Conservation (phyloP, 2,329 filamentous ascomycete species). For the Clarireedia paspali region DNA sequence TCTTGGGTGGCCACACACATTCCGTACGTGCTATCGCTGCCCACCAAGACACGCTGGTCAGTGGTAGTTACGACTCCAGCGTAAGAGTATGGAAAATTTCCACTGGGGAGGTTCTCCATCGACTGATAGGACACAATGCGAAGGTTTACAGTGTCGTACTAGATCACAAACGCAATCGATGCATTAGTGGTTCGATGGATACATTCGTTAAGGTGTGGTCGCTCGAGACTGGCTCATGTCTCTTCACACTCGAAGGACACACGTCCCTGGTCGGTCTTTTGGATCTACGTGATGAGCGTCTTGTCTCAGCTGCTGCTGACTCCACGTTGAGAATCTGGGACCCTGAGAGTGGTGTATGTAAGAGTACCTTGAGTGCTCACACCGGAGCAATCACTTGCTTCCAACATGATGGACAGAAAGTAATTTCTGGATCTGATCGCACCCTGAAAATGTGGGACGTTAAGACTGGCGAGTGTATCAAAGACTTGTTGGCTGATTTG, state of each 20-base stretch:
- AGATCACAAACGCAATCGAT: slow-evolving; percentile 84
- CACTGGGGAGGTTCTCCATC: slow-evolving; percentile 79
- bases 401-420: slow-evolving; percentile 93
- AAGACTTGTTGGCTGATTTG: slow-evolving; percentile 86
- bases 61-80: slow-evolving; percentile 91
- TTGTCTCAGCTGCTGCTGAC: slow-evolving; percentile 92
- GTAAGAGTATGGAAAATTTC: slow-evolving; percentile 97
- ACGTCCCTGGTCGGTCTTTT: slow-evolving; percentile 85
- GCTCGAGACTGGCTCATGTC: slow-evolving; percentile 71
- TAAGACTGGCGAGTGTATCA: slow-evolving; percentile 81
- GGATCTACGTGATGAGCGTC: slow-evolving; percentile 78
- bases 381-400: slow-evolving; percentile 98
- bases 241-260: slow-evolving; percentile 90
- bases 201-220: slow-evolving; percentile 98
- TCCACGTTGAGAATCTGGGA: slow-evolving; percentile 97
- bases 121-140: slow-evolving; percentile 76
- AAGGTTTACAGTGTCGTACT: slow-evolving; percentile 98
- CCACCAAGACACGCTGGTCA: slow-evolving; percentile 90
- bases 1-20: slow-evolving; percentile 78
- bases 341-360: slow-evolving; percentile 84
- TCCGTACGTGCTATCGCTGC: slow-evolving; percentile 95
- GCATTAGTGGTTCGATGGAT: slow-evolving; percentile 98
- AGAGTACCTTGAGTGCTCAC: slow-evolving; percentile 83
- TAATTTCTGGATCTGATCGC: slow-evolving; percentile 91
- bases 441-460: slow-evolving; percentile 99